Percentiles rank a stretch among this genome's conserved stretches.
Conservation (phyloP, 2,329 filamentous ascomycete genomes). For the Pseudodiploospora longispora region DNA sequence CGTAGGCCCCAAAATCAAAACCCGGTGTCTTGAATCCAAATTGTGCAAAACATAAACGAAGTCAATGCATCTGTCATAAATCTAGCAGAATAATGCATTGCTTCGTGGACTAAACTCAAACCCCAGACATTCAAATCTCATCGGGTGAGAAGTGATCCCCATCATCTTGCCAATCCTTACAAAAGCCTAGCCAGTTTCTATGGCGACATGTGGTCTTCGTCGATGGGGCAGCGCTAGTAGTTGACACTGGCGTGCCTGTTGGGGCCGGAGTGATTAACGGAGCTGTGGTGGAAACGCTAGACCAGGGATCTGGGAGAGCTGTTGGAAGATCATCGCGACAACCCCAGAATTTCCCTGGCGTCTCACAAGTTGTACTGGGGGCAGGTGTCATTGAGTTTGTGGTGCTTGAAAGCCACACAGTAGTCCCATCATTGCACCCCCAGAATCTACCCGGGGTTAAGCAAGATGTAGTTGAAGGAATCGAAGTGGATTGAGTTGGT, state of each 20-base stretch:
- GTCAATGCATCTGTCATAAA: no score
- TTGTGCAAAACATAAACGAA: no score
- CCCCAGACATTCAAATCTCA: constrained; percentile 19
- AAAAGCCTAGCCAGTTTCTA: constrained; percentile 34
- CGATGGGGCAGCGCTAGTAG: constrained; percentile 15
- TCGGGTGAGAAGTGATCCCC: constrained; percentile 19
- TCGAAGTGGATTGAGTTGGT: constrained; percentile 16
- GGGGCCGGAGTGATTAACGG: constrained; percentile 23
- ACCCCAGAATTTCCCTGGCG: constrained; percentile 49
- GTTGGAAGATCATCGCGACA: constrained; percentile 25
- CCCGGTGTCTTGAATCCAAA: no score
- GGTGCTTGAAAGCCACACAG: constrained; percentile 26
- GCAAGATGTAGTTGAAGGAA: constrained; percentile 31
- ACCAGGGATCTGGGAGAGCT: constrained; percentile 18
- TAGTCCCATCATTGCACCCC: constrained; percentile 44
- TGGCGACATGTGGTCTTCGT: constrained; percentile 24
- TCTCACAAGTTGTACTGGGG: constrained; percentile 35
- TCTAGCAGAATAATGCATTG: no score
- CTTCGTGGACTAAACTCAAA: no score
- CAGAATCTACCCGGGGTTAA: constrained; percentile 46
- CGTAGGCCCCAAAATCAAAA: no score
- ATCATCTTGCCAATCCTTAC: constrained; percentile 27
- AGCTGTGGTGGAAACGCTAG: constrained; percentile 16
- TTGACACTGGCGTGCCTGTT: constrained; percentile 19
- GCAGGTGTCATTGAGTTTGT: constrained; percentile 18